phyloP scores from a whole-genome alignment of 306 rosid genomes.

The Hippophae tibetana region DNA sequence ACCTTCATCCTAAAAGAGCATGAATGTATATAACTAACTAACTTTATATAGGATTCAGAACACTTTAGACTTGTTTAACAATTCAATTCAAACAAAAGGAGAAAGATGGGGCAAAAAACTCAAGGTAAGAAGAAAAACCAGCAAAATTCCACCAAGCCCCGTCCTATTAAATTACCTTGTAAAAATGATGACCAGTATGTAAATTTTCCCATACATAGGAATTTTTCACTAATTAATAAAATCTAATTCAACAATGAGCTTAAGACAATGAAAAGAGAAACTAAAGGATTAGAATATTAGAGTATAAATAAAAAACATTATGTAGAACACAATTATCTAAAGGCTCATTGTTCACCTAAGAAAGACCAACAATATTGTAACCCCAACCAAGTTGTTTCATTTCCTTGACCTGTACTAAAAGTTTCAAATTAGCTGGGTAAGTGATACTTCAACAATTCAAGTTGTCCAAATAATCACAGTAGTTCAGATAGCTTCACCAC shows the following conservation, averaged over 20 bases:
- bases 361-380: conserved; percentile 84
- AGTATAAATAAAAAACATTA: no score
- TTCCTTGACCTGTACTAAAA: conserved; percentile 54
- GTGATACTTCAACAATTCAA: conserved; percentile 15
- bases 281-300: no score
- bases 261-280: background rate
- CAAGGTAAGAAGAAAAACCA: no score
- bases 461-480: conserved; percentile 14
- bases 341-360: conserved; percentile 58
- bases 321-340: conserved; percentile 7
- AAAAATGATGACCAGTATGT: conserved; percentile 5
- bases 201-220: background rate
- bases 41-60: no score
- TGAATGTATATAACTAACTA: no score
- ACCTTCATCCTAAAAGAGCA: no score
- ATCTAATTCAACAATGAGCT: background rate
- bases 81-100: no score
- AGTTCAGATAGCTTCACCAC: conserved; percentile 30
- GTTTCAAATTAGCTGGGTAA: conserved; percentile 10
- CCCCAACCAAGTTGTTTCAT: conserved; percentile 59
- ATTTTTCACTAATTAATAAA: background rate
- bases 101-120: no score
- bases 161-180: conserved; percentile 82
- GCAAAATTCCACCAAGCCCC: conserved; percentile 60
- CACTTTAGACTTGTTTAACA: no score